Conservation (phyloP, 768 basidiomycete species). For the Naganishia vaughanmartiniae region DNA sequence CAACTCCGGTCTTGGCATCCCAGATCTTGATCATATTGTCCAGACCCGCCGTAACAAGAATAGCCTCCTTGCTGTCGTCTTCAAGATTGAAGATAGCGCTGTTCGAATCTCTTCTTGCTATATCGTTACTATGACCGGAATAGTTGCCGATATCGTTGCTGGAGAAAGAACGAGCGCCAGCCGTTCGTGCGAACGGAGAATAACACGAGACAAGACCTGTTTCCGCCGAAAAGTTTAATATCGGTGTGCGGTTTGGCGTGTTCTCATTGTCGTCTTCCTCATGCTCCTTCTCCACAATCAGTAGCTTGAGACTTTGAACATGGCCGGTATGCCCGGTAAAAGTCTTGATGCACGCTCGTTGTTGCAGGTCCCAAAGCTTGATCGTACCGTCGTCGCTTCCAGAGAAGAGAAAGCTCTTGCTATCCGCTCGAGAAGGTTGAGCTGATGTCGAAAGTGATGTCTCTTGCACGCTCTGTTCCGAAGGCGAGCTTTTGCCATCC, state of each 20-base stretch:
- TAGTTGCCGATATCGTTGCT: no score
- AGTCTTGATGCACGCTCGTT: conserved; percentile 73
- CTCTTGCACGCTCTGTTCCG: conserved; percentile 35
- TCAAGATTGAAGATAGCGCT: conserved; percentile 3
- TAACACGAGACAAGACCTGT: background rate
- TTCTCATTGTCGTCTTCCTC: conserved; percentile 22
- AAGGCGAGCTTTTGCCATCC: conserved; percentile 60
- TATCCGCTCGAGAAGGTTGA: conserved; percentile 34
- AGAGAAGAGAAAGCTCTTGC: conserved; percentile 87
- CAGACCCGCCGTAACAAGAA: conserved; percentile 82
- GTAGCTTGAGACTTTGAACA: conserved; percentile 82
- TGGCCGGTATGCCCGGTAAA: conserved; percentile 90
- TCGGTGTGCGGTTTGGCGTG: background rate
- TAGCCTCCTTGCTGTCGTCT: conserved; percentile 48
- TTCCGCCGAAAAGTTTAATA: background rate
- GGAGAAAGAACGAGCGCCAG: background rate
- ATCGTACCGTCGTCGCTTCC: conserved; percentile 93
- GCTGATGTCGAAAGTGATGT: conserved; percentile 36
- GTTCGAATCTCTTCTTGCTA: background rate
- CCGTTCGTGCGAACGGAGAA: conserved; percentile 4
- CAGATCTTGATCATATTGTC: conserved; percentile 95
- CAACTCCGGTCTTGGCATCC: conserved; percentile 84
- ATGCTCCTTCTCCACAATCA: conserved; percentile 58
- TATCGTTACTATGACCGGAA: background rate
- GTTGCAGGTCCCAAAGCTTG: conserved; percentile 86